phyloP scores from a whole-genome alignment of 768 basidiomycete genomes.

The Hortiboletus campestris region DNA sequence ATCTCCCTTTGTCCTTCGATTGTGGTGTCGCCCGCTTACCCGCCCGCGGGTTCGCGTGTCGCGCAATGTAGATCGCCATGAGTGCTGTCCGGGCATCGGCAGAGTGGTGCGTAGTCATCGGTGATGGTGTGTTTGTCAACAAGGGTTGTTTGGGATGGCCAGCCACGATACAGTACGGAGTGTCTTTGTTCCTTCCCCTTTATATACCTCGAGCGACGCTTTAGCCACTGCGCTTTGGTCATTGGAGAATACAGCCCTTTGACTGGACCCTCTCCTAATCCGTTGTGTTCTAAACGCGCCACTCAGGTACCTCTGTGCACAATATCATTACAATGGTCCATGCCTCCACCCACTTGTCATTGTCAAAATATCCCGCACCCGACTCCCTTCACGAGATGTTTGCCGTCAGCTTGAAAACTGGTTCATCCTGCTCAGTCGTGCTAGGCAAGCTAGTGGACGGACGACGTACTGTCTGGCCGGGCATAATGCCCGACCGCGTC shows the following conservation, averaged over 20 bases:
- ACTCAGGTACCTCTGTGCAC: not conserved
- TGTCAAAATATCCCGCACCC: not conserved
- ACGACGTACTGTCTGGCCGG: slow-evolving; percentile 49
- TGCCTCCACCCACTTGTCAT: not conserved
- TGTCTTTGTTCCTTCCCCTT: slow-evolving; percentile 7
- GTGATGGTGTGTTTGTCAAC: not conserved
- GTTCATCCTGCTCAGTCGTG: slow-evolving; percentile 5
- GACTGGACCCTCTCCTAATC: too few relatives aligned
- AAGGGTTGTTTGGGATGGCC: not conserved
- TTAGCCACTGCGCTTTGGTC: slow-evolving; percentile 4
- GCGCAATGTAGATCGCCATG: slow-evolving; percentile 29
- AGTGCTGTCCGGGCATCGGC: slow-evolving; percentile 37
- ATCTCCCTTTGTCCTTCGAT: too few relatives aligned
- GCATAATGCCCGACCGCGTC: slow-evolving; percentile 64
- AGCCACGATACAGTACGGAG: not conserved
- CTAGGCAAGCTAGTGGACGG: not conserved
- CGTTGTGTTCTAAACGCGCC: slow-evolving; percentile 11
- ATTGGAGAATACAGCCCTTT: slow-evolving; percentile 12
- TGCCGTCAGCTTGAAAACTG: slow-evolving; percentile 30
- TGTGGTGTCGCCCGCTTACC: not conserved
- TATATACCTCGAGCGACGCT: slow-evolving; percentile 25
- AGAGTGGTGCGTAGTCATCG: slow-evolving; percentile 25
- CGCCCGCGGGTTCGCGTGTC: slow-evolving; percentile 18
- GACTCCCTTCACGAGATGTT: not conserved
- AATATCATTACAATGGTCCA: not conserved